Evolutionary conservation across 192 early-diverging fungal genomes (phyloP), one percentile per base, ranked within the genome.

Genomic region (Backusella tuberculispora): DNA sequence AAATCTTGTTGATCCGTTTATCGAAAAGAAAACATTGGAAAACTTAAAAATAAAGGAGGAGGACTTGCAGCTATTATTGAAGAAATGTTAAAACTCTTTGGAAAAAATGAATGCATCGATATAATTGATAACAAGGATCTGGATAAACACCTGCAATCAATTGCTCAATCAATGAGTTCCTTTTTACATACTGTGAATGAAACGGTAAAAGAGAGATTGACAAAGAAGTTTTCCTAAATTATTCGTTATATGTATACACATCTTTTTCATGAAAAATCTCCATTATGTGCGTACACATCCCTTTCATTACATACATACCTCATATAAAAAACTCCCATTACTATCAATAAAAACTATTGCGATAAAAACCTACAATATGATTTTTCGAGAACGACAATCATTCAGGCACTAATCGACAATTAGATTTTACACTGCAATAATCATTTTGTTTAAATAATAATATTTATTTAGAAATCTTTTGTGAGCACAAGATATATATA

Each of bases 131-230:
- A 67, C 65, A 67, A 67, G 1, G 65, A 67, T 42, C 65, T 67
- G n/a, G 21, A 67, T 14, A 67, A 40, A 21, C n/a, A 67, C n/a
- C 34, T 67, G 3, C 65, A 19, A 42, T 67, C 65, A 67, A 67
- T 44, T 67, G 5, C 65, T 40, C 12, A 45, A 44, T 17, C 7
- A 43, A 67, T 67, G 71, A 17, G 38, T 37, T 72, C 56, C 44
- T 66, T 69, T 85, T 91, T 86, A 91, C 78, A 80, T 83, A 83
- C 73, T 84, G 84, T 63, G 89, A 91, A 80, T 67, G n/a, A 67
- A 67, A 17, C 17, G 66, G 66, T 44, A 43, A 67, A 67, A 45
- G 38, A 67, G n/a, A 45, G 42, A 67, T 44, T 67, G 66, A 10
- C 42, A 14, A 45, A 67, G 19, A 43, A 17, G 10, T 45, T 45